phyloP scores from a whole-genome alignment of 2,329 filamentous ascomycete genomes.

The Leptographium flavum region DNA sequence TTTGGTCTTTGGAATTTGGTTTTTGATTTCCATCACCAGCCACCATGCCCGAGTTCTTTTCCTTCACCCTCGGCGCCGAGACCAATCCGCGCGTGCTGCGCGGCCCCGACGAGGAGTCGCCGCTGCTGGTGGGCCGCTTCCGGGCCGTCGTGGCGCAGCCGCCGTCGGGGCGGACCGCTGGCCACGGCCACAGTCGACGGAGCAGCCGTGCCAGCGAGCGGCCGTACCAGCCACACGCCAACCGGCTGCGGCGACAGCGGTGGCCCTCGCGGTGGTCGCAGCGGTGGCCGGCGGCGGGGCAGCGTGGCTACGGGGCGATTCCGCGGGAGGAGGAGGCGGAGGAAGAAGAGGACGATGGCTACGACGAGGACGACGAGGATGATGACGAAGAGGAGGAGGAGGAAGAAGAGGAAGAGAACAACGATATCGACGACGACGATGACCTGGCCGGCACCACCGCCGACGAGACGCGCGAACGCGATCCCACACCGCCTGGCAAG shows the following conservation, averaged over 20 bases:
- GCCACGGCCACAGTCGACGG: too few relatives aligned
- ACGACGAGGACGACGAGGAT: conserved; percentile 3
- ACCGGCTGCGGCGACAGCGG: conserved; percentile 1
- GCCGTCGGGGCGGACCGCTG: not conserved
- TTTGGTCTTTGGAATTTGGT: too few relatives aligned
- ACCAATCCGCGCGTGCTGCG: conserved; percentile 31
- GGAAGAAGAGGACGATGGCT: conserved; percentile 4
- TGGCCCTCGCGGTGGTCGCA: not conserved
- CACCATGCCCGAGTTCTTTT: conserved; percentile 49
- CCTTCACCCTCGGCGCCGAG: conserved; percentile 52
- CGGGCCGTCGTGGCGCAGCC: conserved; percentile 32
- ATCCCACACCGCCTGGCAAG: conserved; percentile 1
- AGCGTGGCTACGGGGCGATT: not conserved
- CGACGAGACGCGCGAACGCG: not conserved
- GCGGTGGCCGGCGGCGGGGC: not conserved
- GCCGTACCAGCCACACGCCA: conserved; percentile 1
- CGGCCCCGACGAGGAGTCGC: conserved; percentile 30
- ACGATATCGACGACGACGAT: conserved; percentile 12
- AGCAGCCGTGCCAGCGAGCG: not conserved
- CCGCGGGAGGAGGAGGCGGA: not conserved
- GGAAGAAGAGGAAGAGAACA: conserved; percentile 19
- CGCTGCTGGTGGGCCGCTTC: conserved; percentile 50
- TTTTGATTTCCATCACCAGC: not conserved
- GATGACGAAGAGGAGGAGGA: conserved; percentile 17
- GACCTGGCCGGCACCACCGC: not conserved